These are phyloP conservation scores for Solanum sitiens DNA, from an alignment of 257 asterid species.

Conservation along the genomic window DNA sequence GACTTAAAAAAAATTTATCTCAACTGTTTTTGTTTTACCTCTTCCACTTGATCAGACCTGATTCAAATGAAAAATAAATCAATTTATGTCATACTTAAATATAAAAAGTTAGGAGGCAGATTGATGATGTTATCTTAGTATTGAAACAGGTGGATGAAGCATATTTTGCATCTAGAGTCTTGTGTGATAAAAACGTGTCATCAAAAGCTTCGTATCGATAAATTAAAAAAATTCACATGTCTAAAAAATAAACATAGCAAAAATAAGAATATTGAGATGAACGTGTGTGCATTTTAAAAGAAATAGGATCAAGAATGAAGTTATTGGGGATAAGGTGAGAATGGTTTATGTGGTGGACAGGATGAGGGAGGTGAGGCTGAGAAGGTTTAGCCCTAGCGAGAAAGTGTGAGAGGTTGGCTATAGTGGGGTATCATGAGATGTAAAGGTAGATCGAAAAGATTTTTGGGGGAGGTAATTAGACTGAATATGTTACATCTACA, in stretches of 20 bases:
- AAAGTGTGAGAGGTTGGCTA: neutral
- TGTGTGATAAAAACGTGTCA: neutral
- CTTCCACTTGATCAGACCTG: neutral
- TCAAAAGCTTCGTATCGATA: no score
- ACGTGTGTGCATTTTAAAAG: neutral
- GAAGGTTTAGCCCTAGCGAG: neutral
- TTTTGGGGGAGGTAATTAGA: no score
- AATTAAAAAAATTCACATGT: neutral
- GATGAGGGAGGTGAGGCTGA: neutral
- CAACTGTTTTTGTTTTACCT: neutral
- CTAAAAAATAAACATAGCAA: accelerated
- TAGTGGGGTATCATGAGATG: neutral
- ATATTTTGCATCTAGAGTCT: neutral
- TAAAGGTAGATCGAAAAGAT: neutral
- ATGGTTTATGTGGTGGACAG: neutral
- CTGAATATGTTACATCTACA: neutral
- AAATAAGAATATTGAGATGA: no score
- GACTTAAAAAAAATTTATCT: neutral
- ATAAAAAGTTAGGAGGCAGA: neutral
- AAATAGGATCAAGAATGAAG: neutral
- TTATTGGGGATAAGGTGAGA: no score
- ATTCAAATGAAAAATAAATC: neutral
- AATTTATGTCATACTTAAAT: neutral
- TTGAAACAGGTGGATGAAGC: neutral
- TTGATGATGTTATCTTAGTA: neutral